These are phyloP conservation scores for Iris macrosiphon DNA, from an alignment of 106 monocot genomes.

Conservation along the genomic window DNA sequence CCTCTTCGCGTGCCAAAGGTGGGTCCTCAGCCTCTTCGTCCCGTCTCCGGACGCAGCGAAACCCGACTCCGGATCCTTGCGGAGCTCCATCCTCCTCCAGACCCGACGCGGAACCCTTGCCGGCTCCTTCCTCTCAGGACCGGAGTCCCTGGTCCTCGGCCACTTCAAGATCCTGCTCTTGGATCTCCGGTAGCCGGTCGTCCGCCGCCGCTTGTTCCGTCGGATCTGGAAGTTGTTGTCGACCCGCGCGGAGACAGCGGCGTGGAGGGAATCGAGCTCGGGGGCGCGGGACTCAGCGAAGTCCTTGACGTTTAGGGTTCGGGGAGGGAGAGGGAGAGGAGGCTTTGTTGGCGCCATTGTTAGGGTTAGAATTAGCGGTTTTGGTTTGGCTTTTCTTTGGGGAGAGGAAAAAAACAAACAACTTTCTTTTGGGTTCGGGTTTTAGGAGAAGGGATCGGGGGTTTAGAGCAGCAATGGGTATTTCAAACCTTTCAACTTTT, in stretches of 20 bases:
- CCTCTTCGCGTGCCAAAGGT: constrained; percentile 92
- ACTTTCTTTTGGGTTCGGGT: too few relatives aligned
- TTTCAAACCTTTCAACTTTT: too few relatives aligned
- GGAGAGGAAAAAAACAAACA: too few relatives aligned
- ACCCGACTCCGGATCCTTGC: constrained; percentile 42
- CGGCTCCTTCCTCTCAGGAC: not conserved
- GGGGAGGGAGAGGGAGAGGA: constrained; percentile 29
- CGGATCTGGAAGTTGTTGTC: constrained; percentile 34
- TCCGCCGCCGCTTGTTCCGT: constrained; percentile 63
- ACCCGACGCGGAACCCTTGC: constrained; percentile 27
- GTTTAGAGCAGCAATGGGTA: too few relatives aligned
- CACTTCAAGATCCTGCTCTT: constrained; percentile 16
- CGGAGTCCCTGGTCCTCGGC: too few relatives aligned
- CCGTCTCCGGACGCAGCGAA: constrained; percentile 59
- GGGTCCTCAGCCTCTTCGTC: constrained; percentile 80
- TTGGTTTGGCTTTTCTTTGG: too few relatives aligned
- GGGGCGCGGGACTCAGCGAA: constrained; percentile 61
- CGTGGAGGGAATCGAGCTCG: constrained; percentile 80
- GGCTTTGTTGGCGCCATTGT: constrained; percentile 13
- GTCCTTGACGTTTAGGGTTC: constrained; percentile 54
- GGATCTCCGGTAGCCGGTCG: constrained; percentile 41
- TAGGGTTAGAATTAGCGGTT: constrained; percentile 9
- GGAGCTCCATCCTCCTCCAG: constrained; percentile 61
- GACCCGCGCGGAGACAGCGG: constrained; percentile 40
- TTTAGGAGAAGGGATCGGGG: too few relatives aligned